Conservation (phyloP, 192 early-diverging fungal species). For the Backusella luteola region DNA sequence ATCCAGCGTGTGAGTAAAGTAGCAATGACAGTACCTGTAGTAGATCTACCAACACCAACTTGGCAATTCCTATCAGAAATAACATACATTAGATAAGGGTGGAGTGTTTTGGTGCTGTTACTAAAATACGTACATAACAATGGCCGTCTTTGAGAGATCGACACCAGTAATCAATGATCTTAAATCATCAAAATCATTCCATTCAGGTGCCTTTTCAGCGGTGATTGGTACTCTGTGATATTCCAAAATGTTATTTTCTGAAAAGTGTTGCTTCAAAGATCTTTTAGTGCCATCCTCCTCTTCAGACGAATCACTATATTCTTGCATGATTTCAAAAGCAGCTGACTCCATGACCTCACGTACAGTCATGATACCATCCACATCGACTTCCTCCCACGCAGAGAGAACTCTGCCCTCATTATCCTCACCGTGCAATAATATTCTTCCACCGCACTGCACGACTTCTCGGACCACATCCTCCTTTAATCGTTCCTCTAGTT, state of each 20-base stretch:
- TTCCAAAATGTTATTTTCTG: slow-evolving; percentile 6
- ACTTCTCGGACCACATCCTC: slow-evolving; percentile 54
- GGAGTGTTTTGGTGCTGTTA: too few relatives aligned
- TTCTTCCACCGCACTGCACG: slow-evolving; percentile 42
- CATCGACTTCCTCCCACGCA: slow-evolving; percentile 57
- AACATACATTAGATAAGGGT: too few relatives aligned
- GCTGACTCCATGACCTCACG: slow-evolving; percentile 48
- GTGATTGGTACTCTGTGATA: slow-evolving; percentile 60
- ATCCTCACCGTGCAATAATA: slow-evolving; percentile 54
- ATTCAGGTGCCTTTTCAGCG: slow-evolving; percentile 55
- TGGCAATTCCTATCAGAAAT: slow-evolving; percentile 51
- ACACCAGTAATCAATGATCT: slow-evolving; percentile 39
- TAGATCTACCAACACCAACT: slow-evolving; percentile 61
- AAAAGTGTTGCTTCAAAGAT: neutral
- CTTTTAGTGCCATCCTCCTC: neutral
- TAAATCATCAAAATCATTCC: slow-evolving; percentile 52
- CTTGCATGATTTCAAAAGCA: slow-evolving; percentile 8
- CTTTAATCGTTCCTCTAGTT: slow-evolving; percentile 52
- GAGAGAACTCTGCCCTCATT: slow-evolving; percentile 41
- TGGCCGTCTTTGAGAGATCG: slow-evolving; percentile 42
- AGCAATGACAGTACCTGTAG: slow-evolving; percentile 41
- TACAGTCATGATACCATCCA: slow-evolving; percentile 49
- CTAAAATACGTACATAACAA: slow-evolving; percentile 46
- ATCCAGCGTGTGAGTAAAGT: slow-evolving; percentile 35
- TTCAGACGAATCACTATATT: neutral